phyloP scores from a whole-genome alignment of 192 early-diverging fungal genomes.

The Coemansia aciculifera region DNA sequence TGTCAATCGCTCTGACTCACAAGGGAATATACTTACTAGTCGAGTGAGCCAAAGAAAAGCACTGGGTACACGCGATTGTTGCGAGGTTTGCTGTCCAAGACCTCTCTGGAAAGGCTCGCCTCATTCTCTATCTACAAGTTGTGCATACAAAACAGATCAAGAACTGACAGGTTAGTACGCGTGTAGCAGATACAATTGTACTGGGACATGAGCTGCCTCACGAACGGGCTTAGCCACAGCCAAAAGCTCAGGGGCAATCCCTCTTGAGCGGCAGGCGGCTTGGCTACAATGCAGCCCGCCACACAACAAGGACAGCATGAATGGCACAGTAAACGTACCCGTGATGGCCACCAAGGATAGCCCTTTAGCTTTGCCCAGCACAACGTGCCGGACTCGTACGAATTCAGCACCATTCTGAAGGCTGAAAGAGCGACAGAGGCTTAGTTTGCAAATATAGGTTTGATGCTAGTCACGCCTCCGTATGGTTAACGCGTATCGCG shows the following conservation, averaged over 20 bases:
- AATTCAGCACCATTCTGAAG: constrained; percentile 41
- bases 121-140: constrained; percentile 53
- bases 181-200: background rate
- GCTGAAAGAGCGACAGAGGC: background rate
- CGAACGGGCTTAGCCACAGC: background rate
- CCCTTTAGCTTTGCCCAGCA: constrained; percentile 60
- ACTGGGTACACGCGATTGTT: constrained; percentile 54
- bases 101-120: constrained; percentile 36
- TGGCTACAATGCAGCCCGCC: background rate
- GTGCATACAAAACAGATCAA: constrained; percentile 2
- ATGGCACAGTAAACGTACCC: constrained; percentile 36
- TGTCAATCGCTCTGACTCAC: background rate
- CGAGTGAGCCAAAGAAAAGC: constrained; percentile 56
- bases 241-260: background rate
- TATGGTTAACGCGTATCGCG: background rate
- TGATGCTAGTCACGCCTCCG: background rate
- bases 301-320: constrained; percentile 2
- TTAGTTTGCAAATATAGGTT: background rate
- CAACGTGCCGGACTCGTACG: constrained; percentile 49
- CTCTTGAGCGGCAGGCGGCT: background rate
- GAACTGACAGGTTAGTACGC: background rate
- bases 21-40: constrained; percentile 55
- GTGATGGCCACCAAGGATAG: constrained; percentile 59
- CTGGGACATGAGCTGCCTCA: background rate
- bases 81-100: constrained; percentile 53